phyloP scores from a whole-genome alignment of 768 basidiomycete genomes.

The Auricularia sp. region DNA sequence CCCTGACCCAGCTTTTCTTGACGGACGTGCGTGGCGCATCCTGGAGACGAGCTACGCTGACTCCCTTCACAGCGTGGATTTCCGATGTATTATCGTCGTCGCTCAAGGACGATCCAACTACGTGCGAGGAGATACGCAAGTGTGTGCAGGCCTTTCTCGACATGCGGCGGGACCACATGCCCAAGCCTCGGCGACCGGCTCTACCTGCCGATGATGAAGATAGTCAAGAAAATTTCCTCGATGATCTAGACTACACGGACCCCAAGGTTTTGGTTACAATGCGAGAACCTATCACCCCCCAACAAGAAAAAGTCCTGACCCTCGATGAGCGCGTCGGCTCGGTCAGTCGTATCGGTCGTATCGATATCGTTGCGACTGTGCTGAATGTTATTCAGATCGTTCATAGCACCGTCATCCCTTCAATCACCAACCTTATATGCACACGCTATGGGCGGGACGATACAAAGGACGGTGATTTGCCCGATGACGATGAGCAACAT shows the following conservation, averaged over 20 bases:
- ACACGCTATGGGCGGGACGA: constrained; percentile 30
- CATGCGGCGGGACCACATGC: constrained; percentile 39
- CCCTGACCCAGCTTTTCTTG: constrained; percentile 52
- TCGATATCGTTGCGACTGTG: background rate
- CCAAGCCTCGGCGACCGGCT: constrained; percentile 23
- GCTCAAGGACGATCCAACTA: constrained; percentile 32
- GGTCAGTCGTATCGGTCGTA: constrained; percentile 25
- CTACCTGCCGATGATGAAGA: constrained; percentile 42
- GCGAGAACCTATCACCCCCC: constrained; percentile 22
- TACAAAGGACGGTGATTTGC: constrained; percentile 5
- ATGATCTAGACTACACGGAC: constrained; percentile 15
- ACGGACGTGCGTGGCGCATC: constrained; percentile 34
- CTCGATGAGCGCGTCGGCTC: constrained; percentile 41
- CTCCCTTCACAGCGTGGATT: constrained; percentile 43
- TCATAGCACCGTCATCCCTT: constrained; percentile 36
- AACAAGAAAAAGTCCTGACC: constrained; percentile 5
- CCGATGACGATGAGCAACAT: constrained; percentile 11
- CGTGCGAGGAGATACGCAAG: constrained; percentile 44
- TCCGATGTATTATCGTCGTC: constrained; percentile 36
- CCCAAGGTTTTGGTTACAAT: constrained; percentile 48
- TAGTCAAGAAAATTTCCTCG: constrained; percentile 63
- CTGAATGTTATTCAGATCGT: constrained; percentile 31
- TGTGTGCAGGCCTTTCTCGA: constrained; percentile 54
- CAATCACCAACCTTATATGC: constrained; percentile 46
- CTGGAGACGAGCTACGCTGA: background rate